phyloP scores from a whole-genome alignment of 345 rosid genomes.

The Lumnitzera racemosa region DNA sequence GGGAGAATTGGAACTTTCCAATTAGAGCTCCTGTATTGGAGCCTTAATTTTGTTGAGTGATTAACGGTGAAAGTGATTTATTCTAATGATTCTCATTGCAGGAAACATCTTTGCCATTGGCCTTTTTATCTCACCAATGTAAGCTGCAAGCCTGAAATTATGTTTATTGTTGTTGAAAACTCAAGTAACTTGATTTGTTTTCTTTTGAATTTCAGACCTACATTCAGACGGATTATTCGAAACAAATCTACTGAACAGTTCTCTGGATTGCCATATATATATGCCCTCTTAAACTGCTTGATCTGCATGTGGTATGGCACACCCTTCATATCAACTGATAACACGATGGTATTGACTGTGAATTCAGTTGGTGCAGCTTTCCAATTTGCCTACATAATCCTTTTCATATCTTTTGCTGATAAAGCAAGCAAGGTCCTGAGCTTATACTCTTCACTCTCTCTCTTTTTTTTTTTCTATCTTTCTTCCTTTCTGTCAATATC shows the following conservation, averaged over 20 bases:
- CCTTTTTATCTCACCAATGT: slow-evolving; percentile 71
- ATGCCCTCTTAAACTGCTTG: slow-evolving; percentile 74
- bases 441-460: slow-evolving; percentile 1
- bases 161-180: background rate
- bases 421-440: slow-evolving; percentile 45
- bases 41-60: too few relatives aligned
- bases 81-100: slow-evolving; percentile 19
- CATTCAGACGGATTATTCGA: slow-evolving; percentile 72
- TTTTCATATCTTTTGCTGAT: slow-evolving; percentile 55
- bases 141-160: slow-evolving; percentile 19
- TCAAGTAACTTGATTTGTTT: background rate
- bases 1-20: too few relatives aligned
- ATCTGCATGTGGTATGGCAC: slow-evolving; percentile 76
- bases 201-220: slow-evolving; percentile 42
- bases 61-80: too few relatives aligned
- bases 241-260: slow-evolving; percentile 64
- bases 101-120: slow-evolving; percentile 82
- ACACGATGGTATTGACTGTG: slow-evolving; percentile 53
- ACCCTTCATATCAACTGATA: slow-evolving; percentile 55
- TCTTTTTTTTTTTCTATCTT: slow-evolving; percentile 1
- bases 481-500: background rate
- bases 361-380: slow-evolving; percentile 66
- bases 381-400: slow-evolving; percentile 48
- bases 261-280: slow-evolving; percentile 76
- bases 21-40: too few relatives aligned